These are phyloP conservation scores for Pseudogymnoascus sp. DNA, from an alignment of 2,329 filamentous ascomycete species.

Conservation along the genomic window DNA sequence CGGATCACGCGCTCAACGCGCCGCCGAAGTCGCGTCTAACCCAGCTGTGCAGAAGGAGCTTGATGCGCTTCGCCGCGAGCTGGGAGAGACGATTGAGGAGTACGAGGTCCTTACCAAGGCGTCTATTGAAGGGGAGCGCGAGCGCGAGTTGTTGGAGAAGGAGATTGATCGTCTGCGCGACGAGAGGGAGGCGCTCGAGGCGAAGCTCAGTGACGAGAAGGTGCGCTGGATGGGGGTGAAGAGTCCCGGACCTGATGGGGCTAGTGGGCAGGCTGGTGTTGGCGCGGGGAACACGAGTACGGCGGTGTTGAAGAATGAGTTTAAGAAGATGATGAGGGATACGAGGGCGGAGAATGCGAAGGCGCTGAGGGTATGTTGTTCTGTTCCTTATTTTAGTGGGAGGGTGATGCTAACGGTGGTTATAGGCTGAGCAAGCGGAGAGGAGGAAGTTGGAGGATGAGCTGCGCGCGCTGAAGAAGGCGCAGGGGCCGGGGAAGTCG, in stretches of 20 bases:
- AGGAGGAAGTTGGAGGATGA: constrained; percentile 58
- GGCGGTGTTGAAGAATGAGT: constrained; percentile 64
- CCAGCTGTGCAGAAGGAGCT: constrained; percentile 53
- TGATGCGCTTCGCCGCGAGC: constrained; percentile 56
- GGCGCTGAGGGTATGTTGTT: constrained; percentile 52
- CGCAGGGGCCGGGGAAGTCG: constrained; percentile 30
- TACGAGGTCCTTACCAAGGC: constrained; percentile 65
- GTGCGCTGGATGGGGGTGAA: constrained; percentile 58
- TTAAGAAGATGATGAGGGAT: constrained; percentile 76
- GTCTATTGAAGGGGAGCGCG: constrained; percentile 64
- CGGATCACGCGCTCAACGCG: constrained; percentile 63
- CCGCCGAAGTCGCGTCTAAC: constrained; percentile 56
- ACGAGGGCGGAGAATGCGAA: constrained; percentile 59
- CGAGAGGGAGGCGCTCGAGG: constrained; percentile 55
- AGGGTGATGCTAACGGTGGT: constrained; percentile 15
- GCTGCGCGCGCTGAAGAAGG: constrained; percentile 42
- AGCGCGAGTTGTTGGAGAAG: constrained; percentile 57
- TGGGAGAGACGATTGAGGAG: constrained; percentile 60
- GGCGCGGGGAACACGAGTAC: constrained; percentile 46
- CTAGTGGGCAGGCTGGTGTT: constrained; percentile 25
- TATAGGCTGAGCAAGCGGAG: constrained; percentile 64
- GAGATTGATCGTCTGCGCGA: constrained; percentile 58
- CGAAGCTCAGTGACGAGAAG: constrained; percentile 58
- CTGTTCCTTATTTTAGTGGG: background rate
- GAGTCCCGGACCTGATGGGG: constrained; percentile 39